A percentile compares a stretch with the other conserved stretches of the same genome.
phyloP scores from a whole-genome alignment of 2,329 filamentous ascomycete species.

The Paracoccidioides lutzii region DNA sequence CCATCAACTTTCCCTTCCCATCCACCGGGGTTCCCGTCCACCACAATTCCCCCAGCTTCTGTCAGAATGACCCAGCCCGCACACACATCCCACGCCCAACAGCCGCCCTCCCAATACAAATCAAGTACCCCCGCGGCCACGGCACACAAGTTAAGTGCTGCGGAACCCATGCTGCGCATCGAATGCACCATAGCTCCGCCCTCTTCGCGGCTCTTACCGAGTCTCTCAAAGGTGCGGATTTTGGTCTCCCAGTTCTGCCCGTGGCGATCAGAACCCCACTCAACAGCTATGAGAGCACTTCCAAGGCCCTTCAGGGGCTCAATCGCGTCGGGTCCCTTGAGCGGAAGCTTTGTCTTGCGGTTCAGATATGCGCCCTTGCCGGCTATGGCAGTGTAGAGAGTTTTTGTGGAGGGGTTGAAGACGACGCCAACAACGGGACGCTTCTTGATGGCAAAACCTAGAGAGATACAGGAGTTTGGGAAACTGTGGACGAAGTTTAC shows the following conservation, averaged over 20 bases:
- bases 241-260: constrained; percentile 48
- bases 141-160: constrained; percentile 49
- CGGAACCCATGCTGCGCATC: constrained; percentile 43
- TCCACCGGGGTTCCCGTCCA: constrained; percentile 45
- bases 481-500: constrained; percentile 53
- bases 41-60: constrained; percentile 48
- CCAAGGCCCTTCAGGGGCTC: constrained; percentile 38
- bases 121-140: constrained; percentile 47
- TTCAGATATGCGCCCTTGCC: constrained; percentile 43
- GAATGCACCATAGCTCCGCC: constrained; percentile 52
- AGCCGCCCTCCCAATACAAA: constrained; percentile 53
- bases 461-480: constrained; percentile 46
- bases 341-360: constrained; percentile 29
- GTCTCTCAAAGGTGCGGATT: constrained; percentile 38
- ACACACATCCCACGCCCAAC: constrained; percentile 55
- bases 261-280: constrained; percentile 48
- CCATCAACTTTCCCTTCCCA: constrained; percentile 46
- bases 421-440: constrained; percentile 46
- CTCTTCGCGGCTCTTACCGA: constrained; percentile 36
- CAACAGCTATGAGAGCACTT: constrained; percentile 43
- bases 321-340: constrained; percentile 25
- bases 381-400: constrained; percentile 43
- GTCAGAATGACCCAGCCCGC: constrained; percentile 49
- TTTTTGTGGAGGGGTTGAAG: constrained; percentile 47
- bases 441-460: constrained; percentile 41